These are phyloP conservation scores for Euptelea pleiosperma DNA, from an alignment of 164 flowering plant species.

Conservation along the genomic window DNA sequence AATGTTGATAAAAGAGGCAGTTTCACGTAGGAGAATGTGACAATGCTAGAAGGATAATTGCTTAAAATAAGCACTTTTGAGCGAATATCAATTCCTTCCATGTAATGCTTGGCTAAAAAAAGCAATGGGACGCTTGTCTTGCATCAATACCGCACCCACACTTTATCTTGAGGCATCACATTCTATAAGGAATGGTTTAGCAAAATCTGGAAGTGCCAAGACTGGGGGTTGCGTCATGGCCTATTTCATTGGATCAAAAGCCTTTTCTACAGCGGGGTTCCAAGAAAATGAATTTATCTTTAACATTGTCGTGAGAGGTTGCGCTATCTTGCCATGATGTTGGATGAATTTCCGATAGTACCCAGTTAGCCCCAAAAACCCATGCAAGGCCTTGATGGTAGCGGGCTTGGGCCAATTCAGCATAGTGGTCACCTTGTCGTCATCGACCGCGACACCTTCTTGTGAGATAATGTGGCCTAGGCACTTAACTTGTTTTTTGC, in stretches of 20 bases:
- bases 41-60: no score
- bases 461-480: no score
- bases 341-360: conserved; percentile 1
- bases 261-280: not conserved
- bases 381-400: no score
- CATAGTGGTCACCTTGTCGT: no score
- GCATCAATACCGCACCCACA: not conserved
- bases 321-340: conserved; percentile 4
- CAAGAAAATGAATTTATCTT: not conserved
- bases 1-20: no score
- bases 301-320: not conserved
- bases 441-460: no score
- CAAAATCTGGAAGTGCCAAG: not conserved
- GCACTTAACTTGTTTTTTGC: no score
- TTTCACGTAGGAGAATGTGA: no score
- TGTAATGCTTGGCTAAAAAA: no score
- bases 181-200: not conserved
- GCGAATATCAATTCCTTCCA: no score
- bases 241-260: not conserved
- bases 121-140: not conserved
- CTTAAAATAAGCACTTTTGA: no score
- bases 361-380: not conserved
- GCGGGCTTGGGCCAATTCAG: no score
- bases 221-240: not conserved
- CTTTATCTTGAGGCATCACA: not conserved